Percentiles rank a stretch among this genome's conserved stretches.
Conservation (phyloP, 768 basidiomycete genomes). For the Russula sp. region DNA sequence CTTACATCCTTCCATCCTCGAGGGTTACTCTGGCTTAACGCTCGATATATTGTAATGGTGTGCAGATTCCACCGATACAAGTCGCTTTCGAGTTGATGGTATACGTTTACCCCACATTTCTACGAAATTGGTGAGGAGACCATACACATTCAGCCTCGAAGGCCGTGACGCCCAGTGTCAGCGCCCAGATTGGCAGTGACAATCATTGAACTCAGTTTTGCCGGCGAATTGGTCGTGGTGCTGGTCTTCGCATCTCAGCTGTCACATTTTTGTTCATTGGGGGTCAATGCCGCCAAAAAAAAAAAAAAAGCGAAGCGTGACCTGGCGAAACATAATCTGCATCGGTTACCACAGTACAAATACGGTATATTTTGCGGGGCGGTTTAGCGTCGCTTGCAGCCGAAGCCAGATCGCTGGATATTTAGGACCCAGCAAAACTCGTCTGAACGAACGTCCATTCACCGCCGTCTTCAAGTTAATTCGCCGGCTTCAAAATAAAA, state of each 20-base stretch:
- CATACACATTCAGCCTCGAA: not conserved
- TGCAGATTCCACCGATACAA: not conserved
- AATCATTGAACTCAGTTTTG: constrained; percentile 22
- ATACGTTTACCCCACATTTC: not conserved
- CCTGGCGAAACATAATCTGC: constrained; percentile 1
- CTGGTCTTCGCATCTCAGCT: constrained; percentile 11
- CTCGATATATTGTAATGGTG: not conserved
- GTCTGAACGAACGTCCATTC: not conserved
- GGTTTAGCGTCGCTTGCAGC: constrained; percentile 3
- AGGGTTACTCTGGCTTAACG: constrained; percentile 15
- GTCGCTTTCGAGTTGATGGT: not conserved
- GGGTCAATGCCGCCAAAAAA: constrained; percentile 15
- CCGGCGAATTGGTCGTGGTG: constrained; percentile 9
- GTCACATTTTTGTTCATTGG: not conserved
- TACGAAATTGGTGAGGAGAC: not conserved
- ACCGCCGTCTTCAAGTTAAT: not conserved
- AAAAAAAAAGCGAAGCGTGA: constrained; percentile 2
- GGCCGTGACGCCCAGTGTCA: constrained; percentile 12
- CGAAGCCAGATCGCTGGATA: constrained; percentile 6
- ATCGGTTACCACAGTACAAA: constrained; percentile 3
- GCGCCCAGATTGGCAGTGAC: constrained; percentile 17
- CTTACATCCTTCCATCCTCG: constrained; percentile 3
- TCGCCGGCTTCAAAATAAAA: not conserved
- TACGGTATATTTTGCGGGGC: constrained; percentile 2
- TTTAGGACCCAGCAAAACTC: too few relatives aligned